Evolutionary conservation across 2,329 filamentous ascomycete genomes (phyloP), one percentile per base, ranked within the genome.

Genomic region (Aciculosporium take): DNA sequence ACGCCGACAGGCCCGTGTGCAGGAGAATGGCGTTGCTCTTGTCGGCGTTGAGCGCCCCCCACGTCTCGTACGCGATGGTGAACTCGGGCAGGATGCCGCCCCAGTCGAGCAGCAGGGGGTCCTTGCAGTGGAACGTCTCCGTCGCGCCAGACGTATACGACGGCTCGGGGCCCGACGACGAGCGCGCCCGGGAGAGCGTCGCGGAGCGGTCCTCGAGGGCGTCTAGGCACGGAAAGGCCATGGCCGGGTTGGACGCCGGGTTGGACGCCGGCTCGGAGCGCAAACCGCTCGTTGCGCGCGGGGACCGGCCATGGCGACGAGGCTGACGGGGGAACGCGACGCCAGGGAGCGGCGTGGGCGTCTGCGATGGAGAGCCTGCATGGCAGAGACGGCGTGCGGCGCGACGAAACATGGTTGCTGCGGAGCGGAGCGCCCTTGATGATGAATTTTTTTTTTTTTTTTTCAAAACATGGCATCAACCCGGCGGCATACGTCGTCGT

Each of bases 1-100:
- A 95, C n/a, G 91, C 91, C 1, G 88, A 95, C 5, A 98, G 71
- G 7, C 91, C 91, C 0, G 91, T 98, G 58, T 96, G 87, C 2
- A 98, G 66, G 7, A 98, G 71, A 46, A 98, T 91, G 4, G 80
- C 87, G 59, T 98, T 98, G 56, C 77, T 85, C 60, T 74, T 82
- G 61, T 87, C 79, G 15, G 69, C 64, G 55, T 94, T 94, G 57
- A 94, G 66, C 27, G 66, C 65, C 3, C 89, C 89, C 89, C 89
- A 96, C 0, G 85, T 81, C 62, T 96, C 89, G 60, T 94, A 95
- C 23, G 89, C 89, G 45, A 96, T 76, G 51, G 87, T 76, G 56
- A 94, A 96, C 51, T 87, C 79, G 13, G 81, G 84, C 28, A 98
- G 65, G n/a, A 88, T 74, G 40, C 91, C 91, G 46, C 91, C 91